A percentile compares a stretch with the other conserved stretches of the same genome.
These are phyloP conservation scores for Trichophyton mentagrophytes DNA, from an alignment of 2,329 filamentous ascomycete genomes.

Conservation along the genomic window DNA sequence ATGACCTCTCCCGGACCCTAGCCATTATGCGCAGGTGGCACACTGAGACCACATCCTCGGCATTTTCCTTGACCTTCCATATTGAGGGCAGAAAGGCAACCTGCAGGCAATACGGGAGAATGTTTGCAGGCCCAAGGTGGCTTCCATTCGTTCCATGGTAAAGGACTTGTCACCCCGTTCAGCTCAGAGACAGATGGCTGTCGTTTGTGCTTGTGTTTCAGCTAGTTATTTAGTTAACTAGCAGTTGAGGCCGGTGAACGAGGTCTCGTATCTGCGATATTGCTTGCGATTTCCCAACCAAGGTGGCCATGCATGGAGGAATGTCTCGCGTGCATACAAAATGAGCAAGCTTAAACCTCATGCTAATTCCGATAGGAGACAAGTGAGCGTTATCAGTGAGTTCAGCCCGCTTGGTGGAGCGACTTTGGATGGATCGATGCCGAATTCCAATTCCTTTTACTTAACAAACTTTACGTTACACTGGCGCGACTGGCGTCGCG, in stretches of 20 bases:
- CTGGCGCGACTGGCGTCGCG: constrained; percentile 1
- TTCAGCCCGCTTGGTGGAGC: not conserved
- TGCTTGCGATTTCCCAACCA: not conserved
- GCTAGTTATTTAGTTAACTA: not conserved
- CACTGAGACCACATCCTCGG: not conserved
- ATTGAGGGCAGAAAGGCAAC: not conserved
- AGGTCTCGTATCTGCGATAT: not conserved
- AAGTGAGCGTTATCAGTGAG: not conserved
- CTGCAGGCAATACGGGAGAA: not conserved
- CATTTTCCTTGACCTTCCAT: not conserved
- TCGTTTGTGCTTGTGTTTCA: not conserved
- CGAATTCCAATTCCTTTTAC: not conserved
- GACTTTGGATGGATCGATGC: not conserved
- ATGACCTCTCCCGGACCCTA: not conserved
- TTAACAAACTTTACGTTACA: constrained; percentile 1
- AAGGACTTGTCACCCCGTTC: too few relatives aligned
- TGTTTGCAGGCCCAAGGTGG: not conserved
- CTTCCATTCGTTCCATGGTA: not conserved
- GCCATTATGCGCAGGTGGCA: not conserved
- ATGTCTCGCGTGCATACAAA: not conserved
- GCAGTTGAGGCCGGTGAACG: not conserved
- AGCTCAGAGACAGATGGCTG: not conserved
- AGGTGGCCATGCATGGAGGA: not conserved
- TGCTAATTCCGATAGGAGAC: not conserved
- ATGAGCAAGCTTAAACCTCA: not conserved